These are phyloP conservation scores for Tolypocladium paradoxum DNA, from an alignment of 2,329 filamentous ascomycete genomes.

Conservation along the genomic window DNA sequence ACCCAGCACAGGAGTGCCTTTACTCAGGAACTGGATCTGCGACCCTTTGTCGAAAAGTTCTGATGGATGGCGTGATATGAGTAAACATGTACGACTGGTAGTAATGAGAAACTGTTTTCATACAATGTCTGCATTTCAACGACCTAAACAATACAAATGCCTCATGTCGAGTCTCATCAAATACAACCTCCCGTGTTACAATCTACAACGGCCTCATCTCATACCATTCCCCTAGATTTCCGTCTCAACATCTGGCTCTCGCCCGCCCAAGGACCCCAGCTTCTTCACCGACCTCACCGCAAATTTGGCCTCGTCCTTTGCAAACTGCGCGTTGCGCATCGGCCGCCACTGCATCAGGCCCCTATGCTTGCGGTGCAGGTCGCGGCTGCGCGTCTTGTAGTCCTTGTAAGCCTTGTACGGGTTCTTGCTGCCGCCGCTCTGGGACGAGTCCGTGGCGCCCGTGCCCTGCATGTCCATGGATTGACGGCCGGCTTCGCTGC, in stretches of 20 bases:
- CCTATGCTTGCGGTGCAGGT: slow-evolving; percentile 74
- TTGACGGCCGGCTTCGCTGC: slow-evolving; percentile 14
- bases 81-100: neutral
- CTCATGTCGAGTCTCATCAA: neutral
- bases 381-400: slow-evolving; percentile 57
- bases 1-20: slow-evolving; percentile 70
- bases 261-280: slow-evolving; percentile 65
- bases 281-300: slow-evolving; percentile 66
- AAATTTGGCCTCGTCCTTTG: slow-evolving; percentile 76
- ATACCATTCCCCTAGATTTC: slow-evolving; percentile 37
- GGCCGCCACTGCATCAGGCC: slow-evolving; percentile 95
- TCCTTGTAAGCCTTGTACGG: slow-evolving; percentile 49
- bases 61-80: slow-evolving; percentile 22
- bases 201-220: too few relatives aligned
- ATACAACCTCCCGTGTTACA: too few relatives aligned
- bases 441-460: slow-evolving; percentile 17
- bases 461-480: slow-evolving; percentile 32
- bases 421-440: slow-evolving; percentile 32
- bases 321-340: slow-evolving; percentile 75
- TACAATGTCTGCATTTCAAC: too few relatives aligned
- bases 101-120: neutral
- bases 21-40: slow-evolving; percentile 70
- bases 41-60: slow-evolving; percentile 79
- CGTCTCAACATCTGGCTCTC: slow-evolving; percentile 83
- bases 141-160: neutral